Conservation (phyloP, 768 basidiomycete genomes). For the Amyloporia xantha region DNA sequence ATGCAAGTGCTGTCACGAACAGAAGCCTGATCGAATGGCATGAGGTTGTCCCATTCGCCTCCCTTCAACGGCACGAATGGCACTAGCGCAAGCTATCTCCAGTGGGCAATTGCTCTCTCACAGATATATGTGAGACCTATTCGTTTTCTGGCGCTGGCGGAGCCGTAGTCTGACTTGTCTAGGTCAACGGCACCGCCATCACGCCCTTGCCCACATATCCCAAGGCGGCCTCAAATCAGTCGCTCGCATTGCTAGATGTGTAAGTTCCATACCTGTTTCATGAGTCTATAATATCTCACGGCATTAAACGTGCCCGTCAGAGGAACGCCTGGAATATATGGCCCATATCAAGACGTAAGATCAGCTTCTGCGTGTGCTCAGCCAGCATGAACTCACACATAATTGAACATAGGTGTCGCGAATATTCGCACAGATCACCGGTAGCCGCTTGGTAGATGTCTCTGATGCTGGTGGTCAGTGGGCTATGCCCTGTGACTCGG, state of each 20-base stretch:
- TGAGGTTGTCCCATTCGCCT: slow-evolving; percentile 64
- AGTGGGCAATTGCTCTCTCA: slow-evolving; percentile 64
- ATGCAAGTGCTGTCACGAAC: slow-evolving; percentile 59
- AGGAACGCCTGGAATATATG: slow-evolving; percentile 65
- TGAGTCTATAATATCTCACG: background rate
- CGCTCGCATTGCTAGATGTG: slow-evolving; percentile 71
- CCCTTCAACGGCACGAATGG: slow-evolving; percentile 47
- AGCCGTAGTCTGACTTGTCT: slow-evolving; percentile 7
- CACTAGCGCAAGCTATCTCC: slow-evolving; percentile 63
- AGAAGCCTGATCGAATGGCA: slow-evolving; percentile 62
- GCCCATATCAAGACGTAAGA: slow-evolving; percentile 73
- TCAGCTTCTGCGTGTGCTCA: no score
- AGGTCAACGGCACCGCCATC: slow-evolving; percentile 53
- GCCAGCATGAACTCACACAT: no score
- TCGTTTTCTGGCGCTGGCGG: background rate
- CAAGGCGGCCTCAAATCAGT: slow-evolving; percentile 41
- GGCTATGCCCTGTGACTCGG: slow-evolving; percentile 66
- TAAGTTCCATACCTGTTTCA: slow-evolving; percentile 28
- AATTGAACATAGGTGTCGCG: slow-evolving; percentile 64
- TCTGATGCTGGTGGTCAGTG: slow-evolving; percentile 58
- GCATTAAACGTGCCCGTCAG: slow-evolving; percentile 30
- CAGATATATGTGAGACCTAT: slow-evolving; percentile 45
- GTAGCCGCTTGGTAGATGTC: slow-evolving; percentile 63
- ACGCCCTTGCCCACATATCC: slow-evolving; percentile 61
- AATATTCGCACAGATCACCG: slow-evolving; percentile 51